Evolutionary conservation across 768 basidiomycete species (phyloP).

Genomic region (Lactarius tabidus): DNA sequence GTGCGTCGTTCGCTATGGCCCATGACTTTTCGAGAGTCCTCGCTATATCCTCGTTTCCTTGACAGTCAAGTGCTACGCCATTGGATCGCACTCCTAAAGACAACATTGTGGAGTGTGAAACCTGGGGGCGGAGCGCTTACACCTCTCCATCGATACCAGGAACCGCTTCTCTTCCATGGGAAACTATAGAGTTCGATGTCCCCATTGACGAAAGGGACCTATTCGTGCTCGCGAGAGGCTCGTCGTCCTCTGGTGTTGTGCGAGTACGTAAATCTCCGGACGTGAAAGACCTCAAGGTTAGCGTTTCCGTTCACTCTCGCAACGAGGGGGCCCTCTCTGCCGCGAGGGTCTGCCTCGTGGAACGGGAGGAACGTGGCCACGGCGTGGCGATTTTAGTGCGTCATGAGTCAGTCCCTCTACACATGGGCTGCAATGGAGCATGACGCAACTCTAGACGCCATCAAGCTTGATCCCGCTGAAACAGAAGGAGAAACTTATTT

Average conservation of each 20-base stretch:
- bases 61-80: neutral
- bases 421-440: neutral
- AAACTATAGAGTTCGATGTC: slow-evolving; percentile 7
- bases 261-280: slow-evolving; percentile 1
- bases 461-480: slow-evolving; percentile 1
- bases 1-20: neutral
- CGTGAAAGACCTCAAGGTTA: slow-evolving; percentile 11
- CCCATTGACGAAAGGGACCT: slow-evolving; percentile 5
- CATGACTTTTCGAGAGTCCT: too few species aligned
- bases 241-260: slow-evolving; percentile 13
- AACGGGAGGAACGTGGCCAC: neutral
- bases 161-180: neutral
- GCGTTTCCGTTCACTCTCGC: neutral
- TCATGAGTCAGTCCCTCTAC: neutral
- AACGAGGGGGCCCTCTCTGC: neutral
- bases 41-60: neutral
- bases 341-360: slow-evolving; percentile 6
- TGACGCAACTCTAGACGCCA: neutral
- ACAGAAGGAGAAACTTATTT: neutral
- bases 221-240: slow-evolving; percentile 2
- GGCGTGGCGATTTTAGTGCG: slow-evolving; percentile 11
- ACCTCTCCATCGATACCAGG: neutral
- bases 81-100: neutral
- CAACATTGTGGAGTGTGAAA: neutral
- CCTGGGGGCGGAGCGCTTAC: neutral